Evolutionary conservation across 257 asterid species (phyloP), one percentile per base, ranked within the genome.

Genomic region (Lycium barbarum): DNA sequence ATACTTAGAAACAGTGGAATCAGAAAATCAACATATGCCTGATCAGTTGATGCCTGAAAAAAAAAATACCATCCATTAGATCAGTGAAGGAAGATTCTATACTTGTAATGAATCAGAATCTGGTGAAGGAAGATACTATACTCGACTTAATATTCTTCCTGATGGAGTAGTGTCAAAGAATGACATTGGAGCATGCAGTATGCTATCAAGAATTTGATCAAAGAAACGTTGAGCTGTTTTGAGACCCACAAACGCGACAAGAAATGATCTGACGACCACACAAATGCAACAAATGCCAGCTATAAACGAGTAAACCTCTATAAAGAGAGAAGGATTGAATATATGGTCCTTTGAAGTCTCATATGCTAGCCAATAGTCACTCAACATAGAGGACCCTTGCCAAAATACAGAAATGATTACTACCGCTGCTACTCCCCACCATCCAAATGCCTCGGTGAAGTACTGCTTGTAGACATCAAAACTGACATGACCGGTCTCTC

Each of bases 81-180:
- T 78, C n/a, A 62, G 71, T 53, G 70, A 58, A 66, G 33, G n/a
- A 59, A 43, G 18, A 51, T 62, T 40, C 36, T 47, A 62, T 9
- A 45, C 20, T 20, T 20, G 84, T 33, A 38, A 83, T 66, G 65
- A 82, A 65, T 18, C 59, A 14, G 33, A 58, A 72, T 17, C 45
- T 47, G 63, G n/a, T 20, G 18, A 9, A 33, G 66, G 61, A 68
- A 90, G 88, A 85, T 73, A 87, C 93, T 89, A 36, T 85, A 93
- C 98, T n/a, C 98, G 92, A 76, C 90, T 95, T 65, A 95, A 76
- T 49, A 93, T 86, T 88, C 97, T 87, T 33, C 98, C 98, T 1
- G 97, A 92, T n/a, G 98, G 98, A 33, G 98, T 95, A 7, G 98
- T 92, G 87, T 95, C 98, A 33, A 92, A 93, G 89, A 93, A 95